A percentile compares a stretch with the other conserved stretches of the same genome.
These are phyloP conservation scores for Bremia lactucae DNA, from an alignment of 352 stramenopile species.

Conservation along the genomic window DNA sequence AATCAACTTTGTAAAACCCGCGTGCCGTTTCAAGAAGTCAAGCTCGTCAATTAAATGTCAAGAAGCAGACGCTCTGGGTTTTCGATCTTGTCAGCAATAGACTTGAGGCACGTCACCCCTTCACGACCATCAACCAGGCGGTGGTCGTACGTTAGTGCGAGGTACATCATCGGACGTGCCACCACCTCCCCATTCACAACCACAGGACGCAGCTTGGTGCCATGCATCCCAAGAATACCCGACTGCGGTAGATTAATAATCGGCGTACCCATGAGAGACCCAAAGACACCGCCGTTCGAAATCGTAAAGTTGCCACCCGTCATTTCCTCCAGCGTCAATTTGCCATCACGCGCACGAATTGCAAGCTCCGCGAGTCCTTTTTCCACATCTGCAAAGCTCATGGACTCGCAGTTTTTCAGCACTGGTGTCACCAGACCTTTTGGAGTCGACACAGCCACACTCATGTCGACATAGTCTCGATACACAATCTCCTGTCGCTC, in stretches of 20 bases:
- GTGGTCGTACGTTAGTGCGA: slow-evolving; percentile 99
- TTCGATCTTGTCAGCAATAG: slow-evolving; percentile 96
- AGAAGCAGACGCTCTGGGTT: slow-evolving; percentile 93
- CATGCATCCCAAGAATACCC: slow-evolving; percentile 99
- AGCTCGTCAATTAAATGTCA: slow-evolving; percentile 90
- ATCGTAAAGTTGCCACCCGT: slow-evolving; percentile 92
- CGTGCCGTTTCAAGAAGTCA: too few species aligned
- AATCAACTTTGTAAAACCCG: too few species aligned
- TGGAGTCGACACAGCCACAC: slow-evolving; percentile 93
- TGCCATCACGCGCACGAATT: slow-evolving; percentile 52
- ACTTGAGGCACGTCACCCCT: slow-evolving; percentile 97
- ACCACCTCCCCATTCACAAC: slow-evolving; percentile 93
- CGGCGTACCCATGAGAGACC: slow-evolving; percentile 96
- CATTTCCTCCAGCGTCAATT: slow-evolving; percentile 62
- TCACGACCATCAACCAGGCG: slow-evolving; percentile 97
- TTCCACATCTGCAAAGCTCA: slow-evolving; percentile 98
- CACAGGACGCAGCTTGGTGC: slow-evolving; percentile 95
- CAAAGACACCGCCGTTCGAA: slow-evolving; percentile 88
- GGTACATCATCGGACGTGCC: slow-evolving; percentile 98
- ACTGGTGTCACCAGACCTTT: slow-evolving; percentile 97
- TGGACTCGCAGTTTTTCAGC: slow-evolving; percentile 94
- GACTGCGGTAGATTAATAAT: slow-evolving; percentile 99
- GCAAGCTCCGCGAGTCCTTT: slow-evolving; percentile 92
- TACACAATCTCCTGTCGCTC: slow-evolving; percentile 97
- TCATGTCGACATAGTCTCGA: slow-evolving; percentile 97